phyloP scores from a whole-genome alignment of 83 land plant species.

The Picea engelmannii region DNA sequence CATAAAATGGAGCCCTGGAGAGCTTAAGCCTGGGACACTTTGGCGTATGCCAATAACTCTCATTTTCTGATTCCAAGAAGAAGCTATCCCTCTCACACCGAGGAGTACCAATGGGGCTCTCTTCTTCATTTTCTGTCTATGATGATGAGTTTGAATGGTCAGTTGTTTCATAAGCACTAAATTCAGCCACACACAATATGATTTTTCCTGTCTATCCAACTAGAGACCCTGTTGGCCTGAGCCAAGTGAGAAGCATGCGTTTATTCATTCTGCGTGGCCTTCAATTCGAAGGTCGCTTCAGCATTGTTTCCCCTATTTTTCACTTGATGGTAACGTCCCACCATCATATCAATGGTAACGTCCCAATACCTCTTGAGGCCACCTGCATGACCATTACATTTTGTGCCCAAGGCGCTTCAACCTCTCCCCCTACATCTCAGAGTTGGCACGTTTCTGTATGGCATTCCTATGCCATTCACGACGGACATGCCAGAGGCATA shows the following conservation, averaged over 20 bases:
- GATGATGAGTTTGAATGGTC: background rate
- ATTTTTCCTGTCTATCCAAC: no score
- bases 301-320: no score
- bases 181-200: no score
- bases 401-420: background rate
- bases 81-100: constrained; percentile 30
- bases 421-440: constrained; percentile 14
- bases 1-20: constrained; percentile 1
- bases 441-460: constrained; percentile 11
- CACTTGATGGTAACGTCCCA: no score
- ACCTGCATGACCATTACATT: no score
- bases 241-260: no score
- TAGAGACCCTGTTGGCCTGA: no score
- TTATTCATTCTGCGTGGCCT: no score
- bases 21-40: constrained; percentile 26
- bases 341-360: no score
- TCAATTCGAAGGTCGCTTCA: no score
- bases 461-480: constrained; percentile 20
- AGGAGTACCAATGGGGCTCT: background rate
- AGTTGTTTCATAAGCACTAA: no score
- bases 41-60: constrained; percentile 34
- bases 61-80: constrained; percentile 16
- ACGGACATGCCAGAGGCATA: constrained; percentile 28
- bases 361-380: no score
- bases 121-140: background rate